These are phyloP conservation scores for Kalmusia sp. DNA, from an alignment of 2,329 filamentous ascomycete species.

Conservation along the genomic window DNA sequence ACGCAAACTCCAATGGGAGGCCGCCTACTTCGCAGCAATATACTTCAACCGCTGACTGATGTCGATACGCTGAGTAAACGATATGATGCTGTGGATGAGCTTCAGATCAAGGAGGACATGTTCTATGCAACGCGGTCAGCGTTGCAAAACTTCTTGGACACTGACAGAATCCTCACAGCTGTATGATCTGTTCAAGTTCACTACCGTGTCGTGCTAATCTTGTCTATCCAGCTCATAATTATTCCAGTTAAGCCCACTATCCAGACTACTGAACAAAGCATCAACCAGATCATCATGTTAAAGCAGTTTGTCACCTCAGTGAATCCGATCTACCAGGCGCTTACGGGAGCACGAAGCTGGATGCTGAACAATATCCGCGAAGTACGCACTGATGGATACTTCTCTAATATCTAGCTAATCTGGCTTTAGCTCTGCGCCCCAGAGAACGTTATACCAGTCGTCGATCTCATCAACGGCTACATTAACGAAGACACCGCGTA, in stretches of 20 bases:
- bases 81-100: conserved; percentile 83
- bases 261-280: conserved; percentile 75
- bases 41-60: conserved; percentile 86
- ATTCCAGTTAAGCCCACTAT: conserved; percentile 71
- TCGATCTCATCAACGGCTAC: conserved; percentile 69
- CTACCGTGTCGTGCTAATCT: conserved; percentile 21
- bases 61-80: conserved; percentile 71
- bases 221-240: conserved; percentile 71
- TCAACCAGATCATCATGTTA: conserved; percentile 86
- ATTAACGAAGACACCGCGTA: conserved; percentile 85
- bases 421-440: conserved; percentile 66
- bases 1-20: conserved; percentile 89
- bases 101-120: conserved; percentile 83
- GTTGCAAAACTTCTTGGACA: conserved; percentile 77
- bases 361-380: conserved; percentile 73
- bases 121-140: conserved; percentile 80
- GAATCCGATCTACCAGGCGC: conserved; percentile 69
- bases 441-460: conserved; percentile 65
- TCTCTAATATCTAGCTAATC: background rate
- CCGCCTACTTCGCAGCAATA: conserved; percentile 81
- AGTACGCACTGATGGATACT: conserved; percentile 35
- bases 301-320: conserved; percentile 81
- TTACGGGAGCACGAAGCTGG: conserved; percentile 68
- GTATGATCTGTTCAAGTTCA: conserved; percentile 51
- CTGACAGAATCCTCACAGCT: conserved; percentile 79